These are phyloP conservation scores for Pulveroboletus ravenelii DNA, from an alignment of 768 basidiomycete genomes.

Conservation along the genomic window DNA sequence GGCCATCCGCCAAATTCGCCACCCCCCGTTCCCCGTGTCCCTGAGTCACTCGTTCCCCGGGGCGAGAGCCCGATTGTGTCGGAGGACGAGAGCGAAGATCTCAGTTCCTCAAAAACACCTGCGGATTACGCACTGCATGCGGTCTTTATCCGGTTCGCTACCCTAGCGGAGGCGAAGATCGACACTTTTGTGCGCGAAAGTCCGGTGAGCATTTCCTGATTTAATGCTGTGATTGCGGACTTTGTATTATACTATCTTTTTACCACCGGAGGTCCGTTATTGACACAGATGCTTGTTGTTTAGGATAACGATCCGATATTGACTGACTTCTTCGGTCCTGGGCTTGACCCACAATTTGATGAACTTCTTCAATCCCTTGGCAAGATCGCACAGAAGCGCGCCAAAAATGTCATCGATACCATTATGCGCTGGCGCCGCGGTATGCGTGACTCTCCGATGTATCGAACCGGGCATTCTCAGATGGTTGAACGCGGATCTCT, in stretches of 20 bases:
- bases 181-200: constrained; percentile 63
- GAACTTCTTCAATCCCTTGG: constrained; percentile 80
- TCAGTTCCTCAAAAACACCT: constrained; percentile 73
- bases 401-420: constrained; percentile 80
- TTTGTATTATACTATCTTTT: constrained; percentile 1
- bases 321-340: constrained; percentile 61
- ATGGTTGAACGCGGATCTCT: constrained; percentile 67
- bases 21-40: constrained; percentile 76
- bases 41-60: constrained; percentile 47
- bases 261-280: background rate
- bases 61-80: constrained; percentile 52
- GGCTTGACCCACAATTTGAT: constrained; percentile 76
- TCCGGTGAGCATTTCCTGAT: constrained; percentile 45
- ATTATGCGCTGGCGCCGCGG: constrained; percentile 83
- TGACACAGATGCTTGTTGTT: constrained; percentile 3
- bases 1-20: constrained; percentile 47
- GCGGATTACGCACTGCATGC: constrained; percentile 87
- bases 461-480: constrained; percentile 27
- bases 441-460: constrained; percentile 57
- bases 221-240: background rate
- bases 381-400: constrained; percentile 78
- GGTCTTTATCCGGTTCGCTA: constrained; percentile 82
- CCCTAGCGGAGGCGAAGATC: constrained; percentile 76
- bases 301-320: constrained; percentile 71
- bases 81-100: constrained; percentile 58